These are phyloP conservation scores for Boechera divaricarpa DNA, from an alignment of 345 rosid genomes.

Conservation along the genomic window DNA sequence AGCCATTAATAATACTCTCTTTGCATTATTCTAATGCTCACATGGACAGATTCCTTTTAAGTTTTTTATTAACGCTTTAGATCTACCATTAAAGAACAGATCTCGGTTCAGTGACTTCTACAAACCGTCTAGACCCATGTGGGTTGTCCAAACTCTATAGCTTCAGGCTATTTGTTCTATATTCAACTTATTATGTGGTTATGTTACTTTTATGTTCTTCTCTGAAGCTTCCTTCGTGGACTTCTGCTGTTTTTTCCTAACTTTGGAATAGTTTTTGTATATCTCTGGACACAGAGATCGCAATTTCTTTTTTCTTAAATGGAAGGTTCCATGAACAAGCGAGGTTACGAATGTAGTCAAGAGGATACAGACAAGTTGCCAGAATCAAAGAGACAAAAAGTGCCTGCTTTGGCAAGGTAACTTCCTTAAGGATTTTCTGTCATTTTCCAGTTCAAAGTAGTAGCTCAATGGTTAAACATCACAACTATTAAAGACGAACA, in stretches of 20 bases:
- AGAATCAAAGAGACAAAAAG: slow-evolving; percentile 71
- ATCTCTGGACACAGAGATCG: slow-evolving; percentile 16
- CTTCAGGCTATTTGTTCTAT: slow-evolving; percentile 37
- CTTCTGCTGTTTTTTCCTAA: slow-evolving; percentile 34
- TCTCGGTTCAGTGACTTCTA: slow-evolving; percentile 50
- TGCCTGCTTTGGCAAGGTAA: slow-evolving; percentile 91
- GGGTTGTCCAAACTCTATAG: slow-evolving; percentile 41
- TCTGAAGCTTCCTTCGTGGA: slow-evolving; percentile 52
- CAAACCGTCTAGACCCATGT: slow-evolving; percentile 50
- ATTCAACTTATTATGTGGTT: slow-evolving; percentile 33
- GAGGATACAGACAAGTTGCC: slow-evolving; percentile 58
- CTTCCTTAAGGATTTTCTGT: slow-evolving; percentile 26
- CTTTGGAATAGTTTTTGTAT: slow-evolving; percentile 42
- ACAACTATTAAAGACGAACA: slow-evolving; percentile 22
- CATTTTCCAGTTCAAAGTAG: slow-evolving; percentile 15
- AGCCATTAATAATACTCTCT: slow-evolving; percentile 39
- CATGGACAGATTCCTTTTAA: slow-evolving; percentile 45
- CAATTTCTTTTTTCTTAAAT: slow-evolving; percentile 49
- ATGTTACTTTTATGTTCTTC: slow-evolving; percentile 42
- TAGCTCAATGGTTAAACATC: slow-evolving; percentile 3
- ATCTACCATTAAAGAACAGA: slow-evolving; percentile 48
- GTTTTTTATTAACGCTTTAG: slow-evolving; percentile 39
- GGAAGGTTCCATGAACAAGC: slow-evolving; percentile 74
- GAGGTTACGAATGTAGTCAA: slow-evolving; percentile 58
- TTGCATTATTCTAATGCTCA: slow-evolving; percentile 46